A percentile compares a stretch with the other conserved stretches of the same genome.
Conservation (phyloP, 441 rosid species). For the Pelargonium cotyledonis region DNA sequence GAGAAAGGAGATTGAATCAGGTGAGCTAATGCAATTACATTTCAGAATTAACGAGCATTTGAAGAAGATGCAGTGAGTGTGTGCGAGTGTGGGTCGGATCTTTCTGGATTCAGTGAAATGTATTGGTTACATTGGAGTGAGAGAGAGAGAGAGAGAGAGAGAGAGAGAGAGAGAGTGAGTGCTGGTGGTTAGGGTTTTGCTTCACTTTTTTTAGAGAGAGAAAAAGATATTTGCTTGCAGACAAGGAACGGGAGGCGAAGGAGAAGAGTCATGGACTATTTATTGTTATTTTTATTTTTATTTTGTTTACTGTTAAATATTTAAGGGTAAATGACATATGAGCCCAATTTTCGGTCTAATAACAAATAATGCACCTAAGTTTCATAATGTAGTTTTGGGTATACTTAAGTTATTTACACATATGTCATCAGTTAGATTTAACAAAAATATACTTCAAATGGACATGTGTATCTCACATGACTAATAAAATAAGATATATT, state of each 20-base stretch:
- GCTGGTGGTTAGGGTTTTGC: constrained; percentile 14
- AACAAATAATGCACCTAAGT: no score
- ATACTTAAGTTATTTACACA: no score
- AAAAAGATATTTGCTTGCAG: not conserved
- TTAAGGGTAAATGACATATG: no score
- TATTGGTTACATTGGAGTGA: not conserved
- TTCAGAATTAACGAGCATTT: not conserved
- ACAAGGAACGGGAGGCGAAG: constrained; percentile 6
- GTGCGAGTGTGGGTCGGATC: not conserved
- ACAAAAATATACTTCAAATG: no score
- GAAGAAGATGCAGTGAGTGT: not conserved
- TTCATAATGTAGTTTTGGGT: no score
- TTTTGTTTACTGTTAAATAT: no score
- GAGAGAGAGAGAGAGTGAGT: constrained; percentile 5
- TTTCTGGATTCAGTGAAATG: not conserved
- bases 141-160: not conserved
- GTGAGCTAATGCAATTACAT: not conserved
- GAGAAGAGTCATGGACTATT: constrained; percentile 1
- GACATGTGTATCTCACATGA: no score
- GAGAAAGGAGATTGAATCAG: not conserved
- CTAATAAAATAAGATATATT: no score
- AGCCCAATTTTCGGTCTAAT: no score
- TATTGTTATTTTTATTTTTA: no score
- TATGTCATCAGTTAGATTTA: no score
- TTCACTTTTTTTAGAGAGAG: not conserved